These are phyloP conservation scores for Lactifluus volemus DNA, from an alignment of 768 basidiomycete genomes.

Conservation along the genomic window DNA sequence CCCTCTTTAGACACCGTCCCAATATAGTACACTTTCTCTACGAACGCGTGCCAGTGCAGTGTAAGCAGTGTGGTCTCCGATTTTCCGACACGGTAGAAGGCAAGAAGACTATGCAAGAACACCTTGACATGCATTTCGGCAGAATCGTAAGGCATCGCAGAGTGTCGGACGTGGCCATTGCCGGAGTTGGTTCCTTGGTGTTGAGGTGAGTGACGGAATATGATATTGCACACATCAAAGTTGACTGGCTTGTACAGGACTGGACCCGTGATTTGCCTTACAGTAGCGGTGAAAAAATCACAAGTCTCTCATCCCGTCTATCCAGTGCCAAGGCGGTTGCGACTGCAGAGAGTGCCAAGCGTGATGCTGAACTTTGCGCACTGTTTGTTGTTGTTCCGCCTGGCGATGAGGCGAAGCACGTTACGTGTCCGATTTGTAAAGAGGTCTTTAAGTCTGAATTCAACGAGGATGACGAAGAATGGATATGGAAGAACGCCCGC, in stretches of 20 bases:
- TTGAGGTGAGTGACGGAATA: conserved; percentile 52
- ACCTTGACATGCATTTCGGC: conserved; percentile 96
- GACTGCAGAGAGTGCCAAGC: conserved; percentile 58
- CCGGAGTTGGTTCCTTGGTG: conserved; percentile 79
- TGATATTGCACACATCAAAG: not conserved
- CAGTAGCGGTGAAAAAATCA: conserved; percentile 62
- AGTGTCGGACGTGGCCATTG: conserved; percentile 78
- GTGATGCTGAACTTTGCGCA: conserved; percentile 65
- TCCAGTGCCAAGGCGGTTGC: conserved; percentile 48
- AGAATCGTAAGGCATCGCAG: conserved; percentile 78
- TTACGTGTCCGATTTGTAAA: conserved; percentile 95
- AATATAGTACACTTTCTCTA: conserved; percentile 61
- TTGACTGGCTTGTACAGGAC: conserved; percentile 43
- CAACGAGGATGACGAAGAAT: conserved; percentile 92
- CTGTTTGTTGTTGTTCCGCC: conserved; percentile 85
- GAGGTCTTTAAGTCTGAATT: conserved; percentile 88
- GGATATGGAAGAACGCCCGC: conserved; percentile 94
- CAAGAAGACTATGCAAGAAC: conserved; percentile 72
- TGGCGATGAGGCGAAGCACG: conserved; percentile 72
- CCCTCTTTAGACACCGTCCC: conserved; percentile 44
- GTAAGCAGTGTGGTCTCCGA: conserved; percentile 89
- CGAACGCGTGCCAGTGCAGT: conserved; percentile 67
- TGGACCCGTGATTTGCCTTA: conserved; percentile 69
- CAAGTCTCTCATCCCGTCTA: conserved; percentile 43
- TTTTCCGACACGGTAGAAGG: conserved; percentile 67